phyloP scores from a whole-genome alignment of 768 basidiomycete genomes.

The Calocybe gangraenosa region DNA sequence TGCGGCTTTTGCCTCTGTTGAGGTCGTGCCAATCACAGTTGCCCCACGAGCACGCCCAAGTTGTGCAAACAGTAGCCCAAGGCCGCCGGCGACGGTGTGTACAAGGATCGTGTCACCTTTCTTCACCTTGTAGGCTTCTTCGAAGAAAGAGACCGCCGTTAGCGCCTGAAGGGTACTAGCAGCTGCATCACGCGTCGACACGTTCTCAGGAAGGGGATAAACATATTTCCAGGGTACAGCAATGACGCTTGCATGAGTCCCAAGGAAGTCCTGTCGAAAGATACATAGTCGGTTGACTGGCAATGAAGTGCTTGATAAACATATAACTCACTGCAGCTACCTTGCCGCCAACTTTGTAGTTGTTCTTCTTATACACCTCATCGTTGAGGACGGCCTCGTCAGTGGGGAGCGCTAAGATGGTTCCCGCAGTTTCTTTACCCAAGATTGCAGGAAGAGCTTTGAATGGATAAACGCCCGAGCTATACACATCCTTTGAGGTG shows the following conservation, averaged over 20 bases:
- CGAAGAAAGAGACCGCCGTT: slow-evolving; percentile 73
- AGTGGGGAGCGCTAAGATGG: slow-evolving; percentile 69
- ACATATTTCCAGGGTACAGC: slow-evolving; percentile 59
- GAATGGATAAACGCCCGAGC: slow-evolving; percentile 65
- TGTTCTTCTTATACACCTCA: slow-evolving; percentile 57
- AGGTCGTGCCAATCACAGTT: slow-evolving; percentile 91
- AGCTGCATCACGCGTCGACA: slow-evolving; percentile 62
- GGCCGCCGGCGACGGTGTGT: slow-evolving; percentile 89
- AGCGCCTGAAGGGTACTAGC: slow-evolving; percentile 70
- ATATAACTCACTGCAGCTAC: slow-evolving; percentile 59
- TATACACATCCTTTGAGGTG: slow-evolving; percentile 3
- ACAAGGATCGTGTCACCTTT: slow-evolving; percentile 77
- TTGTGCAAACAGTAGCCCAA: slow-evolving; percentile 70
- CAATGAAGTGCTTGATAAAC: too few species aligned
- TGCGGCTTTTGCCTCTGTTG: slow-evolving; percentile 77
- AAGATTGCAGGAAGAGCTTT: slow-evolving; percentile 59
- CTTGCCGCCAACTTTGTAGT: slow-evolving; percentile 62
- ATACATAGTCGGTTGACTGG: background rate
- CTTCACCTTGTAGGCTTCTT: slow-evolving; percentile 83
- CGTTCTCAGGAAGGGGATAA: slow-evolving; percentile 58
- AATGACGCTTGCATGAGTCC: slow-evolving; percentile 69
- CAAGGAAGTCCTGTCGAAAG: slow-evolving; percentile 35
- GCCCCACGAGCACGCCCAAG: slow-evolving; percentile 72
- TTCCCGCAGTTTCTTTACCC: slow-evolving; percentile 79
- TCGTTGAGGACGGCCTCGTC: slow-evolving; percentile 57